These are phyloP conservation scores for Wilhelminamyces savonicus DNA, from an alignment of 805 yeast species.

Conservation along the genomic window DNA sequence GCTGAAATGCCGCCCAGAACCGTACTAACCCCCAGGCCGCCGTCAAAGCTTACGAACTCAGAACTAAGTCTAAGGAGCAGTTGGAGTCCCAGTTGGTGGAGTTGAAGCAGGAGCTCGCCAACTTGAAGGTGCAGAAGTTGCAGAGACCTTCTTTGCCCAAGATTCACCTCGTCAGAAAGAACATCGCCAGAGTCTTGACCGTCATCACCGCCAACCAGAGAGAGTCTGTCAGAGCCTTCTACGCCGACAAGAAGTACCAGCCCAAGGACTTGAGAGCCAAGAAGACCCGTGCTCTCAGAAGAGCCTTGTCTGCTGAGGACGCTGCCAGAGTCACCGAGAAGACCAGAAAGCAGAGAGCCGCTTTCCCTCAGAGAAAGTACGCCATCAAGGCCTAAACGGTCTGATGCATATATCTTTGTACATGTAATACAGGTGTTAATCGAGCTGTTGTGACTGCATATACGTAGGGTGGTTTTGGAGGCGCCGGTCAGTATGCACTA, in stretches of 20 bases:
- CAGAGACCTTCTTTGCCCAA: constrained; percentile 90
- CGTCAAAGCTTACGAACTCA: constrained; percentile 92
- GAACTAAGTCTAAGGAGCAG: constrained; percentile 95
- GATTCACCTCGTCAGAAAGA: constrained; percentile 95
- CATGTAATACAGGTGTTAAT: too few species aligned
- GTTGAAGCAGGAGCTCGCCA: constrained; percentile 93
- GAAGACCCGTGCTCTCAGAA: constrained; percentile 99
- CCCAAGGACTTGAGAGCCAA: constrained; percentile 99
- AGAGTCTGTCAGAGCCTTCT: constrained; percentile 88
- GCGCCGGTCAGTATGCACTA: too few species aligned
- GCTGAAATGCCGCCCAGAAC: too few species aligned
- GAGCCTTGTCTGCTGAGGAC: constrained; percentile 87
- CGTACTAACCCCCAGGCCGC: constrained; percentile 56
- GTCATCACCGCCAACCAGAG: constrained; percentile 96
- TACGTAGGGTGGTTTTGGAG: too few species aligned
- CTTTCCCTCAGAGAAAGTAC: constrained; percentile 97
- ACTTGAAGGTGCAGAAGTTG: constrained; percentile 92
- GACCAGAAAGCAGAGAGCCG: constrained; percentile 86
- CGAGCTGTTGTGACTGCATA: too few species aligned
- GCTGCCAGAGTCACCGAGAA: constrained; percentile 75
- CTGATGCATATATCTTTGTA: too few species aligned
- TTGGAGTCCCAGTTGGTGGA: constrained; percentile 91
- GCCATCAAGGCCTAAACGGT: constrained; percentile 90
- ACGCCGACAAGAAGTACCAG: constrained; percentile 89
- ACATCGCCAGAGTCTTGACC: constrained; percentile 97